Conservation (phyloP, 2,329 filamentous ascomycete genomes). For the Phialophora chinensis region DNA sequence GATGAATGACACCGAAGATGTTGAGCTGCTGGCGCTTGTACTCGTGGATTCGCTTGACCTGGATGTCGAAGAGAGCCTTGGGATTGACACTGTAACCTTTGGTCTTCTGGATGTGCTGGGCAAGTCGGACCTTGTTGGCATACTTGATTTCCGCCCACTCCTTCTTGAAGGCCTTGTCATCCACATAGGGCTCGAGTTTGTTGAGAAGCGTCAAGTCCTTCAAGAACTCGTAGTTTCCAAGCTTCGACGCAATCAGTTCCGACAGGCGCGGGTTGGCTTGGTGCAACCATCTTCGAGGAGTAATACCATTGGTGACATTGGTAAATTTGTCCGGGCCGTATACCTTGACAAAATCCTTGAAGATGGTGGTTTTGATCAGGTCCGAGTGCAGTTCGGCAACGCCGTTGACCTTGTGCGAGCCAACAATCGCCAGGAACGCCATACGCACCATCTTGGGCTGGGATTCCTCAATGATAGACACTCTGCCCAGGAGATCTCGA, state of each 20-base stretch:
- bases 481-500: slow-evolving; percentile 78
- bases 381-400: slow-evolving; percentile 98
- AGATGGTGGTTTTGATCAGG: slow-evolving; percentile 98
- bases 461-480: slow-evolving; percentile 98
- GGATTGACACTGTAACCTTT: slow-evolving; percentile 85
- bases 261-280: slow-evolving; percentile 94
- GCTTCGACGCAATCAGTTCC: slow-evolving; percentile 87
- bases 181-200: slow-evolving; percentile 79
- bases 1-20: slow-evolving; percentile 96
- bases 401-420: slow-evolving; percentile 98
- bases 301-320: slow-evolving; percentile 98
- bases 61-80: slow-evolving; percentile 87
- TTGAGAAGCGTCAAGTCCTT: slow-evolving; percentile 88
- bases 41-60: slow-evolving; percentile 98
- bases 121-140: slow-evolving; percentile 90
- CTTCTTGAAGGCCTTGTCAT: slow-evolving; percentile 88
- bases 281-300: slow-evolving; percentile 92
- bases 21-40: slow-evolving; percentile 99
- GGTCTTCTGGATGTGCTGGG: slow-evolving; percentile 85
- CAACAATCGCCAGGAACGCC: slow-evolving; percentile 92
- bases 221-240: slow-evolving; percentile 81
- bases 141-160: slow-evolving; percentile 98
- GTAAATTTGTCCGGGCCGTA: slow-evolving; percentile 98
- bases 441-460: slow-evolving; percentile 98
- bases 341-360: slow-evolving; percentile 96